phyloP scores from a whole-genome alignment of 2,329 filamentous ascomycete species.

The Cordyceps fumosorosea region DNA sequence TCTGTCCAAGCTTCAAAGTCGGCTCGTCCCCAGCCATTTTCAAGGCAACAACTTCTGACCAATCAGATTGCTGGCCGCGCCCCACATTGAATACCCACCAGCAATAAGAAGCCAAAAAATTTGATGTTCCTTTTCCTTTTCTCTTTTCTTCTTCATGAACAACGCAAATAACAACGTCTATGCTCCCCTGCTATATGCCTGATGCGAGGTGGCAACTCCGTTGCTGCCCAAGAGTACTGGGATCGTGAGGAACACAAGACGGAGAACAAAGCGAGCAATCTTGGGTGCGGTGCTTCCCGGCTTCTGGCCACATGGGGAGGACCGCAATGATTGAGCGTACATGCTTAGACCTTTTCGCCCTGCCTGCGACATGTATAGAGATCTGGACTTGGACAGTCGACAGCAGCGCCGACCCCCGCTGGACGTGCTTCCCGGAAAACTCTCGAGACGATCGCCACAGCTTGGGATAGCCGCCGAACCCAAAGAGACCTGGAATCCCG shows the following conservation, averaged over 20 bases:
- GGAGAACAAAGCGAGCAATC: constrained; percentile 51
- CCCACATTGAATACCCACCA: constrained; percentile 9
- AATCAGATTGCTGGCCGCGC: not conserved
- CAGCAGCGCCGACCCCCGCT: not conserved
- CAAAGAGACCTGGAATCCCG: not conserved
- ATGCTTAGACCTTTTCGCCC: constrained; percentile 22
- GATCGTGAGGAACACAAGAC: constrained; percentile 41
- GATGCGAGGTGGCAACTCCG: constrained; percentile 37
- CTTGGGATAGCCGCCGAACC: not conserved
- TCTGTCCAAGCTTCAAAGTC: too few species aligned
- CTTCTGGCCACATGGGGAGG: constrained; percentile 40
- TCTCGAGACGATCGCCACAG: not conserved
- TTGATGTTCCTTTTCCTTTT: constrained; percentile 11
- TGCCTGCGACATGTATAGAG: not conserved
- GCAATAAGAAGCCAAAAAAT: constrained; percentile 6
- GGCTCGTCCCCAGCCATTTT: not conserved
- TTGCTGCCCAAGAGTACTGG: constrained; percentile 41
- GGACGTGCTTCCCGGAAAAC: not conserved
- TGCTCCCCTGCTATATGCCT: constrained; percentile 33
- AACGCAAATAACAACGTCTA: constrained; percentile 42
- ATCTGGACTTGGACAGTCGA: not conserved
- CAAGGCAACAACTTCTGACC: not conserved
- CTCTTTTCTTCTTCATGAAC: constrained; percentile 33
- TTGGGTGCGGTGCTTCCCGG: constrained; percentile 53
- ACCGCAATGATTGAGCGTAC: constrained; percentile 56